These are phyloP conservation scores for Phytophthora lateralis DNA, from an alignment of 352 stramenopile genomes.

Conservation along the genomic window DNA sequence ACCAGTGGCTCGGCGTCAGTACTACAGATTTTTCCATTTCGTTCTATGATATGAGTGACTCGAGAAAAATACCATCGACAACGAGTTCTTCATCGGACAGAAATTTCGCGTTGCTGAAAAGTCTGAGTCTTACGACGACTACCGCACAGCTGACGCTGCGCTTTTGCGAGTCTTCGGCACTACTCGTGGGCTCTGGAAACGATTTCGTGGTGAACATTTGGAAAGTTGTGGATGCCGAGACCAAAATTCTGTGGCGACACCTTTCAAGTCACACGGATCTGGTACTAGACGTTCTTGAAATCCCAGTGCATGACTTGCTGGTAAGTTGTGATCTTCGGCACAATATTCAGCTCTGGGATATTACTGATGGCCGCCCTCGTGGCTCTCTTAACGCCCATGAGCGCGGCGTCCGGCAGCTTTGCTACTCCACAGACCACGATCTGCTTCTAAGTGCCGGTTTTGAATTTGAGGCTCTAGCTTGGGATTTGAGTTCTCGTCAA, in stretches of 20 bases:
- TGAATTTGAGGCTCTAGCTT: constrained; percentile 83
- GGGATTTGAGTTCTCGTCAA: constrained; percentile 84
- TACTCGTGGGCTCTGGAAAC: constrained; percentile 70
- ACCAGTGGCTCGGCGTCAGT: constrained; percentile 66
- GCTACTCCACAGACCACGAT: constrained; percentile 77
- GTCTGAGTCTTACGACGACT: constrained; percentile 66
- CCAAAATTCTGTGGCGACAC: constrained; percentile 62
- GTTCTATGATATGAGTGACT: constrained; percentile 82
- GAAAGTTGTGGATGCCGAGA: constrained; percentile 63
- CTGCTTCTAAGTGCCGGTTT: constrained; percentile 83
- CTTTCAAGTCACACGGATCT: constrained; percentile 60
- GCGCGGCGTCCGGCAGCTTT: constrained; percentile 76
- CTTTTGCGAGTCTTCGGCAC: constrained; percentile 57
- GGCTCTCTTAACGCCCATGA: constrained; percentile 65
- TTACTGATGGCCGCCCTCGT: constrained; percentile 67
- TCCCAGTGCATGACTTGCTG: constrained; percentile 76
- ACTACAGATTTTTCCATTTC: constrained; percentile 83
- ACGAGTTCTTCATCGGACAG: constrained; percentile 21
- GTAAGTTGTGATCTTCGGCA: constrained; percentile 76
- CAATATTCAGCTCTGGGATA: constrained; percentile 82
- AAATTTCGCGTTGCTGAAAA: constrained; percentile 48
- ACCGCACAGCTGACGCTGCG: constrained; percentile 66
- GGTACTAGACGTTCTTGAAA: constrained; percentile 71
- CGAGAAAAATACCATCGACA: constrained; percentile 30
- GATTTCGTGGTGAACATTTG: constrained; percentile 77